phyloP scores from a whole-genome alignment of 768 basidiomycete species.

The Trametes villosa region DNA sequence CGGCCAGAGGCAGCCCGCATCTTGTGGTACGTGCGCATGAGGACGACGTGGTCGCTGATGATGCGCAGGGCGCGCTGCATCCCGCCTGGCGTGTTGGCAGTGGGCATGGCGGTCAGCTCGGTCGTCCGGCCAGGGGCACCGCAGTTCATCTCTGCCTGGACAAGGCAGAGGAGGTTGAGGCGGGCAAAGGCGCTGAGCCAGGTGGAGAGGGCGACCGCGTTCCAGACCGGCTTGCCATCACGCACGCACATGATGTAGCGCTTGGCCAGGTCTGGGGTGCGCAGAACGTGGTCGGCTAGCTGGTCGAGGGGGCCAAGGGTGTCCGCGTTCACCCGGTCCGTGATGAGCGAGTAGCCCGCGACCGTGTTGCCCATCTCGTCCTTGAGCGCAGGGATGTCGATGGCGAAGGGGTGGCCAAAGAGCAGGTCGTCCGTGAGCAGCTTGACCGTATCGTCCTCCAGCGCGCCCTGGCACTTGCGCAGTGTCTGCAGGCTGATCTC shows the following conservation, averaged over 20 bases:
- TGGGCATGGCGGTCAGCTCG: constrained; percentile 11
- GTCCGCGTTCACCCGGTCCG: constrained; percentile 6
- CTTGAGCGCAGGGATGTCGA: constrained; percentile 3
- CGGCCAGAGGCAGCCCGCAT: constrained; percentile 4
- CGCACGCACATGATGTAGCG: not conserved
- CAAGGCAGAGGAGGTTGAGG: constrained; percentile 10
- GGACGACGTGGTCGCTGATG: not conserved
- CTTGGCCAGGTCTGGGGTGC: not conserved
- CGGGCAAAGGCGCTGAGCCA: constrained; percentile 3
- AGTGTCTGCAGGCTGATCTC: constrained; percentile 6
- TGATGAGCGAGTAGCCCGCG: constrained; percentile 8
- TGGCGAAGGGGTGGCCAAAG: constrained; percentile 4
- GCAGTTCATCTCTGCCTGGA: constrained; percentile 17
- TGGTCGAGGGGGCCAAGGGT: constrained; percentile 1
- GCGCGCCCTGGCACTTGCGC: constrained; percentile 6
- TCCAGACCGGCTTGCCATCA: constrained; percentile 7
- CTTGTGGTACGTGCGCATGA: constrained; percentile 15
- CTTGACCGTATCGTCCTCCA: not conserved
- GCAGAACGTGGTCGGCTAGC: constrained; percentile 1
- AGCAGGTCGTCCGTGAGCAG: constrained; percentile 5
- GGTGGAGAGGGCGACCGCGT: not conserved
- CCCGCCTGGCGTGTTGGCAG: not conserved
- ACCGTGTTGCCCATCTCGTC: constrained; percentile 11
- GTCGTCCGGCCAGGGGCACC: constrained; percentile 11
- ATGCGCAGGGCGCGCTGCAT: constrained; percentile 9